These are phyloP conservation scores for Pythium volutum DNA, from an alignment of 352 stramenopile genomes.

Conservation along the genomic window DNA sequence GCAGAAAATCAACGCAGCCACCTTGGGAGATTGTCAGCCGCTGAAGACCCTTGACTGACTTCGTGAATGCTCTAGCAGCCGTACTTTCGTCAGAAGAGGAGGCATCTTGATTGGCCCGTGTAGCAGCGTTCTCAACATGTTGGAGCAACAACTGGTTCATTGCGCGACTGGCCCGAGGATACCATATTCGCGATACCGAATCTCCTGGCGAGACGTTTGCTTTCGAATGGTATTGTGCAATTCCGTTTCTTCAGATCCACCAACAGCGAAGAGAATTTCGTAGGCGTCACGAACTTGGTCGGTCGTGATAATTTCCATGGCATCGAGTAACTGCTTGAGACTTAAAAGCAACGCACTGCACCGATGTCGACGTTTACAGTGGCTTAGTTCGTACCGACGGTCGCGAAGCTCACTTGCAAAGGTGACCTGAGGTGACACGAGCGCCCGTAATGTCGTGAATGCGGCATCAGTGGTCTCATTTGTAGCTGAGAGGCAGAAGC, in stretches of 20 bases:
- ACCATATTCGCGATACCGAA: constrained; percentile 42
- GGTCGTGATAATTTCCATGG: constrained; percentile 35
- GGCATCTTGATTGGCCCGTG: background rate
- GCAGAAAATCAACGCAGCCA: constrained; percentile 39
- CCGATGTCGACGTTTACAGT: constrained; percentile 25
- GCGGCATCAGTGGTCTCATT: constrained; percentile 30
- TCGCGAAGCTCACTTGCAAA: constrained; percentile 22
- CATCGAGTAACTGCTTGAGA: constrained; percentile 58
- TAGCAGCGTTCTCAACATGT: constrained; percentile 25
- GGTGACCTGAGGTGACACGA: constrained; percentile 30
- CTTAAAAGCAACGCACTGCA: constrained; percentile 36
- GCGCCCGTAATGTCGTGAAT: constrained; percentile 33
- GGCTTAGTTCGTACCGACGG: constrained; percentile 19
- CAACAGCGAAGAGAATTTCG: constrained; percentile 48
- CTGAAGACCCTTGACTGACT: constrained; percentile 30
- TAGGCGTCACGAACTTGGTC: constrained; percentile 50
- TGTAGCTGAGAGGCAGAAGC: constrained; percentile 31
- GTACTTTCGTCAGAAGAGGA: constrained; percentile 1
- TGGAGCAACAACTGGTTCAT: constrained; percentile 32
- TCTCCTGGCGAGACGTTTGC: constrained; percentile 52
- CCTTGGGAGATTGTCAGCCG: constrained; percentile 29
- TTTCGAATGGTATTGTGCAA: constrained; percentile 53
- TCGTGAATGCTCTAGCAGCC: constrained; percentile 21
- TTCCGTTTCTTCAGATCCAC: constrained; percentile 43
- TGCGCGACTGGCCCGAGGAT: constrained; percentile 46